Percentiles rank a stretch among this genome's conserved stretches.
These are phyloP conservation scores for Fusarium zealandicum DNA, from an alignment of 2,329 filamentous ascomycete species.

Conservation along the genomic window DNA sequence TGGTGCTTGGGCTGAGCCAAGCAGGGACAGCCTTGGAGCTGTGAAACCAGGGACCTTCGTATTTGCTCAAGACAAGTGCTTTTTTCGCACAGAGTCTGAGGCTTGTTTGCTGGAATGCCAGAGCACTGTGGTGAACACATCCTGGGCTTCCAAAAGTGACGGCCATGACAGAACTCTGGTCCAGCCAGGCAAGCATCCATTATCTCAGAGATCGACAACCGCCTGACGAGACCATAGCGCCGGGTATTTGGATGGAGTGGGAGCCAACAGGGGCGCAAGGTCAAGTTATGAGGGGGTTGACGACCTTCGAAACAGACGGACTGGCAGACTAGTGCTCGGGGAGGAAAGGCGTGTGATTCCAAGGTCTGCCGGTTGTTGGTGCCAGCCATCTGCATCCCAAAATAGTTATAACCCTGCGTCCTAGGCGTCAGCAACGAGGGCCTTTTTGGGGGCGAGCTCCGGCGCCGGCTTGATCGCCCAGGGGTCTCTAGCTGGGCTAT, in stretches of 20 bases:
- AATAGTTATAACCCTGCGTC: slow-evolving; percentile 9
- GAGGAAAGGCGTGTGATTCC: slow-evolving; percentile 1
- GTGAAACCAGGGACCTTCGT: slow-evolving; percentile 3
- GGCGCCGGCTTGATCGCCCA: slow-evolving; percentile 16
- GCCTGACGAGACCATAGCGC: not conserved
- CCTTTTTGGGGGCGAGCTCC: slow-evolving; percentile 1
- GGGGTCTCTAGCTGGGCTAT: slow-evolving; percentile 1
- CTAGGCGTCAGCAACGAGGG: slow-evolving; percentile 15
- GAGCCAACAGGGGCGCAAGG: too few species aligned
- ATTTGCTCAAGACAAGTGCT: not conserved
- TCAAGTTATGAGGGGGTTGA: too few species aligned
- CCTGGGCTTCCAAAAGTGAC: too few species aligned
- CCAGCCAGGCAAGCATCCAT: too few species aligned
- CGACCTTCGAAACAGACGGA: slow-evolving; percentile 2
- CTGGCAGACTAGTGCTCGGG: not conserved
- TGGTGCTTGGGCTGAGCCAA: not conserved
- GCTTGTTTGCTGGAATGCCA: not conserved
- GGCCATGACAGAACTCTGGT: too few species aligned
- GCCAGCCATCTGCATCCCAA: slow-evolving; percentile 5
- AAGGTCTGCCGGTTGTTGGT: too few species aligned
- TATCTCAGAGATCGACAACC: not conserved
- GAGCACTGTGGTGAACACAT: too few species aligned
- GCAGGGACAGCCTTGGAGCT: not conserved
- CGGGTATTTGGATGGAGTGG: too few species aligned
- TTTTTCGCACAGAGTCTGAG: too few species aligned